Percentiles rank a stretch among this genome's conserved stretches.
phyloP scores from a whole-genome alignment of 805 yeast genomes.

The Sugiyamaella marilandica region DNA sequence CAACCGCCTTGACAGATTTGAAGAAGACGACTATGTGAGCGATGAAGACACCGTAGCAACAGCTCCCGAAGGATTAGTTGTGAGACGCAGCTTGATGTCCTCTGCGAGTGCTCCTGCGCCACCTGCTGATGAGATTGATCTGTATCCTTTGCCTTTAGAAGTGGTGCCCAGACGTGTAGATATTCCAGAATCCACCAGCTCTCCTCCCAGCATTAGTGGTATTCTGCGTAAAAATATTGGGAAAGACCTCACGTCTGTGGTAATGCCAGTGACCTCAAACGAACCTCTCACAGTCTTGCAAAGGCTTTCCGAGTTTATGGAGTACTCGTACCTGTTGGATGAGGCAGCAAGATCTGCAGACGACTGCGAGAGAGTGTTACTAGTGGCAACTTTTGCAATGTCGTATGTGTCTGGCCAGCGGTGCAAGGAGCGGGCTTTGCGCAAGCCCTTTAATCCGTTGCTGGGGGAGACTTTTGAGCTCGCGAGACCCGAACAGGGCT shows the following conservation, averaged over 20 bases:
- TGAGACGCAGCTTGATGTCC: constrained; percentile 6
- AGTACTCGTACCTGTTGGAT: constrained; percentile 64
- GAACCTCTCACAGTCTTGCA: constrained; percentile 87
- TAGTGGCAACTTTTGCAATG: constrained; percentile 78
- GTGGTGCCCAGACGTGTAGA: constrained; percentile 52
- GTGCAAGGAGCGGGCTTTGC: constrained; percentile 63
- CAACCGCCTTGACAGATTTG: background rate
- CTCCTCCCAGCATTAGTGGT: constrained; percentile 79
- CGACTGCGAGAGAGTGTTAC: constrained; percentile 55
- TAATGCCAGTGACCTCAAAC: constrained; percentile 92
- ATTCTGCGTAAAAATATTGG: constrained; percentile 88
- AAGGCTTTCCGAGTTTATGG: constrained; percentile 72
- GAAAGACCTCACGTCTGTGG: constrained; percentile 69
- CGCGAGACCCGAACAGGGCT: constrained; percentile 76
- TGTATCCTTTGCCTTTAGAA: constrained; percentile 63
- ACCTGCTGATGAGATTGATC: constrained; percentile 20
- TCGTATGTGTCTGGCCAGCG: constrained; percentile 67
- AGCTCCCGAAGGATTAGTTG: constrained; percentile 4
- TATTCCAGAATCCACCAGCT: constrained; percentile 48
- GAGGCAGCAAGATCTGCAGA: constrained; percentile 50
- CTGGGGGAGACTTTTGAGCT: constrained; percentile 91
- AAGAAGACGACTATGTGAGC: constrained; percentile 19
- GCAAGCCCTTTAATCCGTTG: constrained; percentile 94
- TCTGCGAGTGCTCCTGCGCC: constrained; percentile 5
- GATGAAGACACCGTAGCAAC: constrained; percentile 15